Evolutionary conservation across 768 basidiomycete genomes (phyloP).

Genomic region (Stropharia rugosoannulata): DNA sequence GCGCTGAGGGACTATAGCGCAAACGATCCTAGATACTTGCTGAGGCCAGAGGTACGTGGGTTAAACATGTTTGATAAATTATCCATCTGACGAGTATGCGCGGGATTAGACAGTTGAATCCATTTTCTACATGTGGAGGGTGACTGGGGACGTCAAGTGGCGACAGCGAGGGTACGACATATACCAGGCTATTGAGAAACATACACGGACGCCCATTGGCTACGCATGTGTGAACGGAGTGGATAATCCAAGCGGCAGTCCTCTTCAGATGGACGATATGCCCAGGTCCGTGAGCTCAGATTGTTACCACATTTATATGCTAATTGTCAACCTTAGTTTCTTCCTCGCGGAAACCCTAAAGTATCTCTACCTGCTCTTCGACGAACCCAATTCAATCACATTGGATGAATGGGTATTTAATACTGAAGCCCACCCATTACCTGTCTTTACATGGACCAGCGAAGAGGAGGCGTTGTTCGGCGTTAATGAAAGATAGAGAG

Average conservation of each 20-base stretch:
- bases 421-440: constrained; percentile 73
- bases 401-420: constrained; percentile 61
- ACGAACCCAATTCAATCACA: constrained; percentile 50
- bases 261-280: constrained; percentile 54
- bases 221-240: constrained; percentile 57
- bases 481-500: no score
- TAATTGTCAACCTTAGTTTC: constrained; percentile 27
- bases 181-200: constrained; percentile 60
- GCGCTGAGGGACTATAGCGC: constrained; percentile 50
- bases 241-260: constrained; percentile 25
- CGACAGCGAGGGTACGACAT: constrained; percentile 71
- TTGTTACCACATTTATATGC: not conserved
- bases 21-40: constrained; percentile 37
- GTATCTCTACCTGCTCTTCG: constrained; percentile 67
- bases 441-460: constrained; percentile 57
- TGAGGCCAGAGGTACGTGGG: constrained; percentile 67
- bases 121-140: constrained; percentile 67
- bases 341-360: constrained; percentile 53
- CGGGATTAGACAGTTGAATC: constrained; percentile 50
- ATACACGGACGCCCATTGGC: constrained; percentile 53
- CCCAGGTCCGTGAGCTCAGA: constrained; percentile 52
- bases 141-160: constrained; percentile 66
- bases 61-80: not conserved
- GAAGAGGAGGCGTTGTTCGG: constrained; percentile 32
- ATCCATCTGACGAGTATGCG: not conserved